Evolutionary conservation across 2,329 filamentous ascomycete genomes (phyloP).

Genomic region (Pestalotiopsis sp.): DNA sequence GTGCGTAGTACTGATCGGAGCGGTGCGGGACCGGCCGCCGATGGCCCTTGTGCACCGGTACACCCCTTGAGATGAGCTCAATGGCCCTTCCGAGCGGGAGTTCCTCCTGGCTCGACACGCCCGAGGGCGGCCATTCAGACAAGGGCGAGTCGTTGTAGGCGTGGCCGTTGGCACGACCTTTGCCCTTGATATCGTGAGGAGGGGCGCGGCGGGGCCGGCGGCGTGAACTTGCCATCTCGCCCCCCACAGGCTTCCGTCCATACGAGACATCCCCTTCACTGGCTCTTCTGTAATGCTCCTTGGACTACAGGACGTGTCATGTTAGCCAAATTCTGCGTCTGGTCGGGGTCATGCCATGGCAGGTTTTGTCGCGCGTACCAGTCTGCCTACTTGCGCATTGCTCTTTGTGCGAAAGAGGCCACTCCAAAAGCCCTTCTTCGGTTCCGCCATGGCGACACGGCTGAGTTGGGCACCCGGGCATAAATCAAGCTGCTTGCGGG

Average conservation of each 20-base stretch:
- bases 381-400: slow-evolving; percentile 5
- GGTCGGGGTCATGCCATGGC: neutral
- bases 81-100: slow-evolving; percentile 57
- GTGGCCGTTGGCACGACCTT: slow-evolving; percentile 37
- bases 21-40: slow-evolving; percentile 57
- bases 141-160: slow-evolving; percentile 39
- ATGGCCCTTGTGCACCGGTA: slow-evolving; percentile 59
- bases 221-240: slow-evolving; percentile 33
- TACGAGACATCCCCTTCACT: slow-evolving; percentile 37
- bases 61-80: slow-evolving; percentile 61
- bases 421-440: slow-evolving; percentile 15
- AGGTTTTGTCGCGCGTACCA: neutral
- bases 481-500: neutral
- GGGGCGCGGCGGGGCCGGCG: slow-evolving; percentile 46
- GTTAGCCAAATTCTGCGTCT: neutral
- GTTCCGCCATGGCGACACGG: slow-evolving; percentile 6
- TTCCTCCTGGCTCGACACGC: slow-evolving; percentile 50
- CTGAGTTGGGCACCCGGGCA: neutral
- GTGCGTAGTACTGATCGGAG: slow-evolving; percentile 56
- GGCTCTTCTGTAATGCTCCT: slow-evolving; percentile 31
- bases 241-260: slow-evolving; percentile 24
- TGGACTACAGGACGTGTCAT: slow-evolving; percentile 27
- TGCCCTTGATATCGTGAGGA: slow-evolving; percentile 39
- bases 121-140: slow-evolving; percentile 61
- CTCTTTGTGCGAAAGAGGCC: slow-evolving; percentile 11